Conservation (phyloP, 805 yeast species). For the Wickerhamiella lipophila region DNA sequence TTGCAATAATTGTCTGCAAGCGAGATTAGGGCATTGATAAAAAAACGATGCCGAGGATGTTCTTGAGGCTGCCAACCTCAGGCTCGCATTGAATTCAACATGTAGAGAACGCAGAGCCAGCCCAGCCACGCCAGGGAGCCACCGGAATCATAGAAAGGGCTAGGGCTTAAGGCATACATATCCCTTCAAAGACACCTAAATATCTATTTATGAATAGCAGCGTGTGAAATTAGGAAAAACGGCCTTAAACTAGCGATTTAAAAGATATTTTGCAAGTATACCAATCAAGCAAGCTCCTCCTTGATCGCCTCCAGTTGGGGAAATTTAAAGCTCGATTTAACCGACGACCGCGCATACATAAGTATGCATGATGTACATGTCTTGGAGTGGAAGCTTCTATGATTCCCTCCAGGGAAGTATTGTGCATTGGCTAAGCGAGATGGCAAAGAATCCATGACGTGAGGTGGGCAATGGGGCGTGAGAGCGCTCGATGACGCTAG, state of each 20-base stretch:
- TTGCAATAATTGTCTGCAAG: neutral
- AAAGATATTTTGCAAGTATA: neutral
- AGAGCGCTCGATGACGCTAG: neutral
- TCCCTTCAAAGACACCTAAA: too few species aligned
- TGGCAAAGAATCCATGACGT: neutral
- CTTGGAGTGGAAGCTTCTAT: neutral
- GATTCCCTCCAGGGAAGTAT: neutral
- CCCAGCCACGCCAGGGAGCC: neutral
- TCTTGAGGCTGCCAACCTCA: neutral
- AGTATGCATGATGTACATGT: neutral
- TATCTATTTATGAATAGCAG: neutral
- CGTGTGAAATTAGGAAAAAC: neutral
- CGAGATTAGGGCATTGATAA: too few species aligned
- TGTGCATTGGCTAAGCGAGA: neutral
- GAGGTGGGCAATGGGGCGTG: neutral
- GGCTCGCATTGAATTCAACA: neutral
- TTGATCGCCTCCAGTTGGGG: neutral
- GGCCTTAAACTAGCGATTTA: too few species aligned
- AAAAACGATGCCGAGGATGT: too few species aligned
- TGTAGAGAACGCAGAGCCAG: neutral
- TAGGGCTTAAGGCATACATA: neutral
- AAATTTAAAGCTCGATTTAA: neutral
- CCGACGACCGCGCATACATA: neutral
- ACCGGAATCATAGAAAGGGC: constrained; percentile 8
- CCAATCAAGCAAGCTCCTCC: neutral